Conservation (phyloP, 495 filamentous ascomycete genomes). For the Aspergillus sclerotiicarbonarius region DNA sequence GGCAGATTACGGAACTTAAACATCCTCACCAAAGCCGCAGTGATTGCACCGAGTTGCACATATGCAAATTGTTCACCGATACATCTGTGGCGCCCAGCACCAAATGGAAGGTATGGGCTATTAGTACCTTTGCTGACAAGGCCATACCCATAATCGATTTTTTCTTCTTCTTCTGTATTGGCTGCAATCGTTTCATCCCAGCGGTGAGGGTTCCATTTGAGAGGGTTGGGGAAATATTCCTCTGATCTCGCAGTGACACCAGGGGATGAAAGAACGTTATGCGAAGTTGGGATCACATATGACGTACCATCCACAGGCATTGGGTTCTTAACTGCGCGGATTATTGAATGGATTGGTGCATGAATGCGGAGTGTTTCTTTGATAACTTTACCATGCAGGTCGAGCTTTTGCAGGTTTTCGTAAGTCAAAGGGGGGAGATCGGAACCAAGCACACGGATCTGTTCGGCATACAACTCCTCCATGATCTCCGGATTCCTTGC, state of each 20-base stretch:
- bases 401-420: constrained; percentile 52
- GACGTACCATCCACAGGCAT: constrained; percentile 48
- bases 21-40: constrained; percentile 45
- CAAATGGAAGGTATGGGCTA: constrained; percentile 57
- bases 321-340: constrained; percentile 60
- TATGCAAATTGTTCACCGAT: constrained; percentile 59
- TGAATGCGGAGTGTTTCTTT: constrained; percentile 63
- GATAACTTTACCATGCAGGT: constrained; percentile 56
- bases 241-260: constrained; percentile 45
- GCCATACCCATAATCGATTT: constrained; percentile 50
- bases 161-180: constrained; percentile 40
- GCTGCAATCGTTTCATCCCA: constrained; percentile 39
- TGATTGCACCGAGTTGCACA: constrained; percentile 48
- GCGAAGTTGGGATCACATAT: constrained; percentile 47
- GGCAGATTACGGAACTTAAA: constrained; percentile 43
- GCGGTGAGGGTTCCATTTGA: constrained; percentile 53
- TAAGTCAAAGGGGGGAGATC: constrained; percentile 53
- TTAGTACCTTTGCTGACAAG: constrained; percentile 50
- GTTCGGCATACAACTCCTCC: constrained; percentile 60
- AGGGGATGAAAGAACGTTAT: constrained; percentile 50
- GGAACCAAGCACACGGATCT: constrained; percentile 47
- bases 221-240: constrained; percentile 45
- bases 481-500: constrained; percentile 54
- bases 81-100: constrained; percentile 55
- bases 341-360: constrained; percentile 63